A percentile compares a stretch with the other conserved stretches of the same genome.
Evolutionary conservation across 495 filamentous ascomycete genomes (phyloP).

Genomic region (Annulohypoxylon stygium): DNA sequence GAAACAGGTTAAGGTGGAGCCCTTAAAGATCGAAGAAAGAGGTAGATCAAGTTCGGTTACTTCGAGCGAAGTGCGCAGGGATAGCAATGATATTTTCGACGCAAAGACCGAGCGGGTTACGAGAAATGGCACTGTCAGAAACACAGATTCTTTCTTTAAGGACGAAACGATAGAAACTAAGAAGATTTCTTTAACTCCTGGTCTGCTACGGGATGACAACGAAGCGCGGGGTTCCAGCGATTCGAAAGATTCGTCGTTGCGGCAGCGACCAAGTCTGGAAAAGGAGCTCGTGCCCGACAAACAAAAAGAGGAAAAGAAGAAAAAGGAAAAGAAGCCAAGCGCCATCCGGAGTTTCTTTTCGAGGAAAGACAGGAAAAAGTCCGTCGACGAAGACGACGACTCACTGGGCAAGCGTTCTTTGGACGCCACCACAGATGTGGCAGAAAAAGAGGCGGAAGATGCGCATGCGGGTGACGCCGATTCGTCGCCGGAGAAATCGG

Average conservation of each 20-base stretch:
- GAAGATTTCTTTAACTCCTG: constrained; percentile 97
- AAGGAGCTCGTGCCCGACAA: constrained; percentile 65
- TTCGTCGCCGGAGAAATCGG: constrained; percentile 51
- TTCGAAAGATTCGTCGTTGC: constrained; percentile 67
- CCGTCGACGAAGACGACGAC: constrained; percentile 74
- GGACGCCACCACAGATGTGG: constrained; percentile 55
- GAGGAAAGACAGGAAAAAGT: constrained; percentile 88
- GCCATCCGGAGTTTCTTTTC: constrained; percentile 97
- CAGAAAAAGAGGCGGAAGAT: constrained; percentile 62
- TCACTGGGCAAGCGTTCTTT: constrained; percentile 75
- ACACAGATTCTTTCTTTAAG: constrained; percentile 96
- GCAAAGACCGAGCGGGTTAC: constrained; percentile 71
- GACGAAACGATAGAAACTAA: constrained; percentile 94
- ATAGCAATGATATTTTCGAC: constrained; percentile 79
- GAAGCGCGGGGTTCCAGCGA: constrained; percentile 71
- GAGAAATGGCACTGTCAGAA: constrained; percentile 85
- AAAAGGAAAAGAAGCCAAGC: constrained; percentile 89
- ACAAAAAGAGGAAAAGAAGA: constrained; percentile 67
- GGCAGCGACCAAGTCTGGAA: constrained; percentile 65
- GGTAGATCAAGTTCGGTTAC: constrained; percentile 27
- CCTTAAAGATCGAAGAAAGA: constrained; percentile 54
- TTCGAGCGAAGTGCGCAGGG: constrained; percentile 55
- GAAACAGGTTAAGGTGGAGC: constrained; percentile 59
- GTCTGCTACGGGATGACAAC: constrained; percentile 88
- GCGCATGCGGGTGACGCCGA: constrained; percentile 53